These are phyloP conservation scores for Lasiosphaeria hispida DNA, from an alignment of 495 filamentous ascomycete genomes.

Conservation along the genomic window DNA sequence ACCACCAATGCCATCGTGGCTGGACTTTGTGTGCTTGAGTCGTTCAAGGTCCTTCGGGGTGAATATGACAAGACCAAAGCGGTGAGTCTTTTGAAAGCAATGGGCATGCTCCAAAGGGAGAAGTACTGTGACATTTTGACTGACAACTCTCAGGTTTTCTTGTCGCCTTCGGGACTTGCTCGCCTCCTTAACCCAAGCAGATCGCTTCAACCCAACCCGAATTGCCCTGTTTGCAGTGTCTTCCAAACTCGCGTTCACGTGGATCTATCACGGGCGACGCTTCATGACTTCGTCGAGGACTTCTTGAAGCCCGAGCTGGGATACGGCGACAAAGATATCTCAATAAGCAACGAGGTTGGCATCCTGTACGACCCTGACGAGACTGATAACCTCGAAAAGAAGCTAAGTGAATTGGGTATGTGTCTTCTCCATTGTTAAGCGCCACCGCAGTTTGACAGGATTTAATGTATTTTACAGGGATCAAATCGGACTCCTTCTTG, in stretches of 20 bases:
- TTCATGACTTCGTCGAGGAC: slow-evolving; percentile 77
- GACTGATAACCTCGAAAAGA: slow-evolving; percentile 79
- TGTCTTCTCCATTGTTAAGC: not conserved
- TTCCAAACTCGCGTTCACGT: slow-evolving; percentile 63
- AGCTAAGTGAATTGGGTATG: slow-evolving; percentile 73
- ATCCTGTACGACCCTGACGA: slow-evolving; percentile 84
- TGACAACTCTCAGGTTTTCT: slow-evolving; percentile 59
- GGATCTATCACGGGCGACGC: slow-evolving; percentile 70
- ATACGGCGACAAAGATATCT: slow-evolving; percentile 77
- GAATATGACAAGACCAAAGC: slow-evolving; percentile 63
- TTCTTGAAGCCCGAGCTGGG: slow-evolving; percentile 67
- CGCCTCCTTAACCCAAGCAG: slow-evolving; percentile 70
- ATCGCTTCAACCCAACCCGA: slow-evolving; percentile 69
- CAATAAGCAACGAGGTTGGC: slow-evolving; percentile 67
- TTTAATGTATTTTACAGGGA: slow-evolving; percentile 35
- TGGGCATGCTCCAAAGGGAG: too few relatives aligned
- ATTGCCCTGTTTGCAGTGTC: slow-evolving; percentile 79
- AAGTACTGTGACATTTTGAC: too few relatives aligned
- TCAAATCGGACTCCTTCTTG: slow-evolving; percentile 69
- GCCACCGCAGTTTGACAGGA: not conserved
- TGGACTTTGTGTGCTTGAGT: slow-evolving; percentile 86
- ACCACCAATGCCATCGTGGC: slow-evolving; percentile 98
- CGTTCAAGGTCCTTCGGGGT: slow-evolving; percentile 82
- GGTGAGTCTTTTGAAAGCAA: slow-evolving; percentile 23
- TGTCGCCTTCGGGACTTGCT: slow-evolving; percentile 77